Evolutionary conservation across 2,329 filamentous ascomycete species (phyloP).

Genomic region (Aureobasidium subglaciale): DNA sequence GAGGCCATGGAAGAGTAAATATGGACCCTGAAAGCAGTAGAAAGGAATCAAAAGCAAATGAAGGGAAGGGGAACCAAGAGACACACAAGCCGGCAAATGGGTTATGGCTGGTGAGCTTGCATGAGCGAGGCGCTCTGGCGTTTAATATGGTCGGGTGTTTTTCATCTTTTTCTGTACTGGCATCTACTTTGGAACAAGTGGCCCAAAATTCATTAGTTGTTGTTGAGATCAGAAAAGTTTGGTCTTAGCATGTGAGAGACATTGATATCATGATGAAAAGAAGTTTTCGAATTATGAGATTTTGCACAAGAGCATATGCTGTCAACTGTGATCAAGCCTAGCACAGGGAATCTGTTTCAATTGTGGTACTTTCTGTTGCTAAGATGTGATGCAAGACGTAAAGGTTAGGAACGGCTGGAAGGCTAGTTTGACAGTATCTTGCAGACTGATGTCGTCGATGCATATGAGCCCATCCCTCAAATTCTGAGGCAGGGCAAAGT

Average conservation of each 20-base stretch:
- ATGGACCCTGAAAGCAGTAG: background rate
- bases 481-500: too few relatives aligned
- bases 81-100: background rate
- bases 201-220: background rate
- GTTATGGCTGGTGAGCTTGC: slow-evolving; percentile 12
- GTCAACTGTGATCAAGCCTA: too few relatives aligned
- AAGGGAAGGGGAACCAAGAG: background rate
- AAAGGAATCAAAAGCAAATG: background rate
- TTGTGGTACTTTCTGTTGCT: too few relatives aligned
- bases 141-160: slow-evolving; percentile 2
- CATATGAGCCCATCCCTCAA: too few relatives aligned
- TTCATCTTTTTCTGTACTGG: background rate
- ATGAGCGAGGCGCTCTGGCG: slow-evolving; percentile 15
- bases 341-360: too few relatives aligned
- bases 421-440: too few relatives aligned
- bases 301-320: background rate
- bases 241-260: background rate
- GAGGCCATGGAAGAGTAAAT: slow-evolving; percentile 25
- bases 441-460: too few relatives aligned
- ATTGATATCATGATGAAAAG: slow-evolving; percentile 2
- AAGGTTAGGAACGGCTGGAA: too few relatives aligned
- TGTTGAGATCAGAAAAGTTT: background rate
- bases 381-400: too few relatives aligned
- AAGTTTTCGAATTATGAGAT: background rate
- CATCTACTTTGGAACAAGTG: background rate